These are phyloP conservation scores for Tetraselmis chui DNA, from an alignment of 139 green algal genomes.

Conservation along the genomic window DNA sequence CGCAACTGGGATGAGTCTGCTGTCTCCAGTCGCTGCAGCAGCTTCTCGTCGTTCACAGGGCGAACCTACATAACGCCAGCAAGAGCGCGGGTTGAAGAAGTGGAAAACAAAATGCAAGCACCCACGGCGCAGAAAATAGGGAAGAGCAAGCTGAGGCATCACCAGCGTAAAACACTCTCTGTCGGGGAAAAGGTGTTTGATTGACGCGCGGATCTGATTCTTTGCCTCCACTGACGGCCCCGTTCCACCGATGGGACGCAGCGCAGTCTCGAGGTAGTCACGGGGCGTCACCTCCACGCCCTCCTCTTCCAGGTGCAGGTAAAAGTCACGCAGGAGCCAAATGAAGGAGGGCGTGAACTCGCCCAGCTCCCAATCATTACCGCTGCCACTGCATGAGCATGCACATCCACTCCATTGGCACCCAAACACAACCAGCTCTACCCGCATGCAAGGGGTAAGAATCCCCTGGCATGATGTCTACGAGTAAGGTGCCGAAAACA, in stretches of 20 bases:
- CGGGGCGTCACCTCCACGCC: slow-evolving; percentile 53
- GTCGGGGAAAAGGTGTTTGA: slow-evolving; percentile 85
- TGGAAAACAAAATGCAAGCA: too few species aligned
- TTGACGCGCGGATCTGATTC: slow-evolving; percentile 87
- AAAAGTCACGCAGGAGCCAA: slow-evolving; percentile 96
- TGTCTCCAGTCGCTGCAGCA: slow-evolving; percentile 65
- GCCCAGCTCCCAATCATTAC: slow-evolving; percentile 36
- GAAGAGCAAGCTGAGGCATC: too few species aligned
- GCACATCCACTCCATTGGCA: background rate
- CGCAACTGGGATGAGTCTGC: slow-evolving; percentile 54
- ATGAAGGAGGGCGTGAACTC: slow-evolving; percentile 82
- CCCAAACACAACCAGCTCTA: too few species aligned
- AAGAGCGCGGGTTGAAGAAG: too few species aligned
- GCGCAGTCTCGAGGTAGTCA: slow-evolving; percentile 89
- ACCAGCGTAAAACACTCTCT: slow-evolving; percentile 89
- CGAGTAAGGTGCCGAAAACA: too few species aligned
- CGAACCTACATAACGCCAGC: too few species aligned
- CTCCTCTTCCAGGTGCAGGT: slow-evolving; percentile 88
- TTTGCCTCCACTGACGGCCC: slow-evolving; percentile 61
- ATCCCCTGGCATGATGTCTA: too few species aligned
- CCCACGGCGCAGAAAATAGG: too few species aligned
- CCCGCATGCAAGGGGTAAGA: too few species aligned
- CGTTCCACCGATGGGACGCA: slow-evolving; percentile 55
- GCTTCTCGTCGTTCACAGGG: slow-evolving; percentile 75
- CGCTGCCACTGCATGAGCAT: background rate